Evolutionary conservation across 345 rosid genomes (phyloP), one percentile per base, ranked within the genome.

Genomic region (Camelina hispida): DNA sequence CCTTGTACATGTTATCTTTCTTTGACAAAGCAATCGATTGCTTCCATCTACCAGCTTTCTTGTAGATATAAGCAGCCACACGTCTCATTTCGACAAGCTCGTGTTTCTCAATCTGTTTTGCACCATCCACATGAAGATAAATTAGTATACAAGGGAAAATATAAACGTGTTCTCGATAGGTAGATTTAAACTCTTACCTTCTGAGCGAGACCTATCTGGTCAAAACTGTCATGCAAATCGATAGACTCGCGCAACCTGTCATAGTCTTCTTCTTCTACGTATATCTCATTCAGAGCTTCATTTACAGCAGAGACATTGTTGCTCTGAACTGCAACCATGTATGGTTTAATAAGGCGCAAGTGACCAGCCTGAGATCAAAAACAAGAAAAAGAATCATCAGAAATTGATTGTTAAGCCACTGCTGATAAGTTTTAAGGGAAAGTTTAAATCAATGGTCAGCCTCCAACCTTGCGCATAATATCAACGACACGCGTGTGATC

Each of bases 31-130:
- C 93, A 87, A 95, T 95, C 3, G 99, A 95, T 72, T 82, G 90
- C 98, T 93, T 95, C 99, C 99, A 95, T 80, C 99, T 83, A 74
- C 98, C 97, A 17, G 98, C 99, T 84, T 95, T 95, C 77, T 95
- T 95, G 89, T 95, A 95, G 46, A 95, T 92, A 75, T 95, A 95
- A 43, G 99, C 98, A 72, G 99, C 98, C 62, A 94, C 98, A 59
- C 98, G 96, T 71, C 98, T 87, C 97, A 94, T 94, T 82, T 94
- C 98, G 15, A 94, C 88, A 60, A 94, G 97, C 87, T 94, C 98
- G 62, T 94, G 98, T 81, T 94, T 94, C 91, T 94, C 98, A 78
- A 91, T 90, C 98, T 94, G 84, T 67, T 66, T 66, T 25, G 50
- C 60, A 56, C 61, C 62, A 58, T 53, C 63, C 71, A 75, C 12